These are phyloP conservation scores for Sarocladium strictum DNA, from an alignment of 2,329 filamentous ascomycete genomes.

Conservation along the genomic window DNA sequence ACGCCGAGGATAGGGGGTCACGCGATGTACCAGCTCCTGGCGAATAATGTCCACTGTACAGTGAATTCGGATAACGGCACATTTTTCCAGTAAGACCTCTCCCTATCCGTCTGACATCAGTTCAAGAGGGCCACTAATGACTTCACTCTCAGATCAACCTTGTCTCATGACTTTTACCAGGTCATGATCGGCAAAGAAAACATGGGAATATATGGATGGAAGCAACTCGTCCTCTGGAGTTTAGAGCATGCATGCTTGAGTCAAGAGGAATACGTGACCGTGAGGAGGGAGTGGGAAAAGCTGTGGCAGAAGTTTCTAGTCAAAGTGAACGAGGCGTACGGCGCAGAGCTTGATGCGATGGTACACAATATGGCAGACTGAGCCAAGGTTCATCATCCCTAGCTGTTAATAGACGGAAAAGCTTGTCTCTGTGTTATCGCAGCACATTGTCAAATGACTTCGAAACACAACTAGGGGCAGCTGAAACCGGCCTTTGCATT, in stretches of 20 bases:
- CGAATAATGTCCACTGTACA: conserved; percentile 68
- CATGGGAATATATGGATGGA: conserved; percentile 66
- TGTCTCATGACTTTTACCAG: conserved; percentile 75
- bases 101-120: neutral
- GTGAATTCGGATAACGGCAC: conserved; percentile 72
- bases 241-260: conserved; percentile 53
- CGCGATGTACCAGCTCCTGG: conserved; percentile 60
- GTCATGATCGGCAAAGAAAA: conserved; percentile 61
- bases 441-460: no score
- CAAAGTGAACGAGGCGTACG: conserved; percentile 41
- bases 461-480: no score
- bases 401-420: neutral
- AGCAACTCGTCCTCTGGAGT: conserved; percentile 60
- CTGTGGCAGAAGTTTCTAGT: conserved; percentile 55
- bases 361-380: neutral
- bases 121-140: neutral
- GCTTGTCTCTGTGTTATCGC: no score
- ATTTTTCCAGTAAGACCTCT: conserved; percentile 53
- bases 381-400: no score
- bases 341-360: conserved; percentile 9
- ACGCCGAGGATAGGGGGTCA: conserved; percentile 61
- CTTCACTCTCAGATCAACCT: conserved; percentile 48
- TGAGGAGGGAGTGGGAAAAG: conserved; percentile 40
- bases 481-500: no score
- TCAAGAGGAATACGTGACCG: conserved; percentile 29